Evolutionary conservation across 352 stramenopile species (phyloP).

Genomic region (Pythium oligandrum): DNA sequence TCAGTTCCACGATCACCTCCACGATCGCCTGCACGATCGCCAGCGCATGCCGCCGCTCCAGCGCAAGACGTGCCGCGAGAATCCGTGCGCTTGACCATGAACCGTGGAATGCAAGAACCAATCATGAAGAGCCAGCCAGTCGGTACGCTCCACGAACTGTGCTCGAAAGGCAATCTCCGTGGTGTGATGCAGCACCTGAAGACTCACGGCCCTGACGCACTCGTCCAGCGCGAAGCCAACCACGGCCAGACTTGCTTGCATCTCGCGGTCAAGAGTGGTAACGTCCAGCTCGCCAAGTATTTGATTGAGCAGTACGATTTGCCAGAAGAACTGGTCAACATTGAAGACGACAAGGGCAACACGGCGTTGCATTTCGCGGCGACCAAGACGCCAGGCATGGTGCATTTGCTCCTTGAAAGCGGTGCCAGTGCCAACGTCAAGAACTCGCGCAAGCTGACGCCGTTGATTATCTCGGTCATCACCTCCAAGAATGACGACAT

Average conservation of each 20-base stretch:
- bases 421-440: conserved; percentile 81
- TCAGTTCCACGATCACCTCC: neutral
- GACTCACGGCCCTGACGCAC: conserved; percentile 56
- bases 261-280: conserved; percentile 79
- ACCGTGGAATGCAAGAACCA: conserved; percentile 41
- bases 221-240: conserved; percentile 76
- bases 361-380: conserved; percentile 82
- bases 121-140: conserved; percentile 79
- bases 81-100: conserved; percentile 69
- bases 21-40: no score
- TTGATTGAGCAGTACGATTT: conserved; percentile 80
- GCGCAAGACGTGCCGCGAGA: conserved; percentile 25
- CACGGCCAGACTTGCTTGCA: conserved; percentile 81
- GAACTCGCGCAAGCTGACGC: conserved; percentile 82
- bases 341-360: conserved; percentile 87
- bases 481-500: conserved; percentile 79
- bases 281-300: conserved; percentile 75
- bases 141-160: conserved; percentile 75
- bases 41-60: no score
- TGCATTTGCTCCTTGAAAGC: conserved; percentile 74
- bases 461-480: conserved; percentile 85
- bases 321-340: conserved; percentile 73
- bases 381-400: conserved; percentile 81
- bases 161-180: conserved; percentile 74
- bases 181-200: conserved; percentile 70